These are phyloP conservation scores for Serendipita vermifera DNA, from an alignment of 768 basidiomycete genomes.

Conservation along the genomic window DNA sequence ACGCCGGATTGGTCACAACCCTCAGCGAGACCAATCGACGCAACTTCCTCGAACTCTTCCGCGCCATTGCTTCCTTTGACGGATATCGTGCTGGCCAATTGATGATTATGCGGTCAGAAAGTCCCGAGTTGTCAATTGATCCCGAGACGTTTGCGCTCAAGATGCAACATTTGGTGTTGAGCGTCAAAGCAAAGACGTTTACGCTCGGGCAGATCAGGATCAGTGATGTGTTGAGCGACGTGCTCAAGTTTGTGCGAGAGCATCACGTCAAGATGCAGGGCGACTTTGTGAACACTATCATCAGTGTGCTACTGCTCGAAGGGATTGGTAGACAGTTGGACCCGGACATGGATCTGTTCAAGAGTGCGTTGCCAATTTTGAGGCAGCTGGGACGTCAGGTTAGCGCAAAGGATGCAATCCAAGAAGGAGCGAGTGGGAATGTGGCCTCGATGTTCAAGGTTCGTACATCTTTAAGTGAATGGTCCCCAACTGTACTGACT, in stretches of 20 bases:
- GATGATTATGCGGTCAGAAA: slow-evolving; percentile 89
- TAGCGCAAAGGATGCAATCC: slow-evolving; percentile 53
- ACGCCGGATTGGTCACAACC: slow-evolving; percentile 87
- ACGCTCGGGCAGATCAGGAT: slow-evolving; percentile 95
- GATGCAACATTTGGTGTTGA: slow-evolving; percentile 91
- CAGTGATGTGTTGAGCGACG: slow-evolving; percentile 81
- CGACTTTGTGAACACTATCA: slow-evolving; percentile 96
- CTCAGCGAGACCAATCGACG: slow-evolving; percentile 68
- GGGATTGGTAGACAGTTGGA: slow-evolving; percentile 93
- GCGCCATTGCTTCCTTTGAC: slow-evolving; percentile 91
- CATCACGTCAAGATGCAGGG: slow-evolving; percentile 99
- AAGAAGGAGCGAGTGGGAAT: slow-evolving; percentile 49
- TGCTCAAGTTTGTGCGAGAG: slow-evolving; percentile 67
- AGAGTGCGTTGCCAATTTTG: slow-evolving; percentile 86
- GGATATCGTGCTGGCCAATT: slow-evolving; percentile 90
- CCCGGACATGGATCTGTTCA: slow-evolving; percentile 85
- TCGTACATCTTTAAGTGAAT: slow-evolving; percentile 15
- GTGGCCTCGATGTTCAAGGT: slow-evolving; percentile 85
- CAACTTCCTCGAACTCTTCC: slow-evolving; percentile 95
- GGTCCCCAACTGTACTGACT: slow-evolving; percentile 7
- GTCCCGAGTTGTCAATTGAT: slow-evolving; percentile 81
- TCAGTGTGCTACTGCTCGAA: slow-evolving; percentile 84
- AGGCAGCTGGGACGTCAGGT: slow-evolving; percentile 85
- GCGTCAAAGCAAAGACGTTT: slow-evolving; percentile 93
- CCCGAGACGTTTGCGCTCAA: slow-evolving; percentile 92